Base-by-base conservation (phyloP, 177 flowering plant genomes). In the Vitis hybrid region DNA sequence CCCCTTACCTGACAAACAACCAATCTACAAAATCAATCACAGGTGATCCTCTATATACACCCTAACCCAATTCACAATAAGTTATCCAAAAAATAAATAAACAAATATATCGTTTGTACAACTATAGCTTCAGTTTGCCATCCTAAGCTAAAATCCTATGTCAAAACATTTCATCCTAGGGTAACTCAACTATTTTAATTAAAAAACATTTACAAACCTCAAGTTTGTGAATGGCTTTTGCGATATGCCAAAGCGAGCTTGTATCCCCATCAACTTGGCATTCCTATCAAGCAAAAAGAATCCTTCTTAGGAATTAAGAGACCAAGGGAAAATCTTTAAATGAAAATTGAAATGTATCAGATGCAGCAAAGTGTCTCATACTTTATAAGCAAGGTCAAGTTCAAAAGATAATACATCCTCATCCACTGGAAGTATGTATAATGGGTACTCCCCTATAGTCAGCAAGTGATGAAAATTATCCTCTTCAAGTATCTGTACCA, bases 371-470 rank as follows among this genome's bases (percentile, higher is more conserved):
- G 48, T 56, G 15, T 55, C 14, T 31, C 79, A 56, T 86, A 95
- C 99, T 80, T 85, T 93, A 60, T 78, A 87, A 62, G 90, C 82
- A 66, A 82, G 70, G 78, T 93, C 97, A 60, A 91, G 89, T 72
- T 95, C 98, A 83, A 95, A 95, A 52, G 99, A 95, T 56, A 95
- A 62, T 26, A 93, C 86, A 85, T 95, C 99, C 86, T 95, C 99
- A 57, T 95, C 99, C 70, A 91, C 63, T 12, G 99, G 98, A 79
- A 93, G 68, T 53, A 88, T 16, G 65, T 88, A 93, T 48, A 95
- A 70, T 13, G 99, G 98, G 64, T 81, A 91, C 67, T 95, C 99
- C 79, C 96, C 98, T 14, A 95, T 84, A 5, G 90, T 95, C 62
- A 91, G 56, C 80, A 90, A 70, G 33, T 93, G 82, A 78, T 91